Conservation (phyloP, 1,139 yeast species). For the Yamadazyma buinensis region DNA sequence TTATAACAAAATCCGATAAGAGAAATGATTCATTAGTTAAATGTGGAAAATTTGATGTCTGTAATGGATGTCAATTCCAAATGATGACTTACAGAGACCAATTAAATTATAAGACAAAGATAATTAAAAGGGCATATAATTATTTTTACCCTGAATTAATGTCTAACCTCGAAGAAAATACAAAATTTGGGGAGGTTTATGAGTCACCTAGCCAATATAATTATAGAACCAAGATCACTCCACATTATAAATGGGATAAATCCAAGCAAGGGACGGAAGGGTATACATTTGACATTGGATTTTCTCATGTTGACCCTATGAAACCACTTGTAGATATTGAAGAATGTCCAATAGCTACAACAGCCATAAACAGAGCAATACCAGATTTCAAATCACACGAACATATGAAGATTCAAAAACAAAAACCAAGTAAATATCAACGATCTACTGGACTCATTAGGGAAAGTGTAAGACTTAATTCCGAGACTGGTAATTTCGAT, state of each 20-base stretch:
- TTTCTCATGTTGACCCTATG: conserved; percentile 41
- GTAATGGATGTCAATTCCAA: conserved; percentile 50
- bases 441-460: conserved; percentile 19
- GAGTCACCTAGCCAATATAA: conserved; percentile 59
- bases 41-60: conserved; percentile 76
- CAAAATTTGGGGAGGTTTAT: conserved; percentile 11
- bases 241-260: conserved; percentile 70
- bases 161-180: conserved; percentile 6
- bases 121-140: conserved; percentile 32
- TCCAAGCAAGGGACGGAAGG: background rate
- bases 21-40: conserved; percentile 28
- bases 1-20: conserved; percentile 13
- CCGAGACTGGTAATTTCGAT: conserved; percentile 28
- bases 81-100: conserved; percentile 42
- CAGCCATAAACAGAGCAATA: conserved; percentile 49
- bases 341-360: conserved; percentile 86
- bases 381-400: conserved; percentile 6
- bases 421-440: conserved; percentile 1
- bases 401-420: background rate
- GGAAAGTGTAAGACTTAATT: conserved; percentile 31
- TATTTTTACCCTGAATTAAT: conserved; percentile 31
- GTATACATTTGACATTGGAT: conserved; percentile 24
- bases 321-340: conserved; percentile 84
- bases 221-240: conserved; percentile 90
- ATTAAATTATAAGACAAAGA: conserved; percentile 25